phyloP scores from a whole-genome alignment of 2,329 filamentous ascomycete genomes.

The Ambrosiella beaveri region DNA sequence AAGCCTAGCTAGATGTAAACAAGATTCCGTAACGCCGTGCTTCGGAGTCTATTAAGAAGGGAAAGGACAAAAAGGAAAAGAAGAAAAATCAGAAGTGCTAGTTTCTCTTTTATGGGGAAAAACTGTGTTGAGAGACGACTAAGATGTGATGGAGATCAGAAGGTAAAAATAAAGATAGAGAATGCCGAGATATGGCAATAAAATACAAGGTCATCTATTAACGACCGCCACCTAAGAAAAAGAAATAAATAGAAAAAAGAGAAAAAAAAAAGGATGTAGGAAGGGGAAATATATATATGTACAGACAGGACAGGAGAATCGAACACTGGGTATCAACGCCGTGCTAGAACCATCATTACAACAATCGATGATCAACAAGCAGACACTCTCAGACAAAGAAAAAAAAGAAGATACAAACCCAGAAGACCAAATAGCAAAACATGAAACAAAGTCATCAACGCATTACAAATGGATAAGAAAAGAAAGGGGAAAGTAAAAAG shows the following conservation, averaged over 20 bases:
- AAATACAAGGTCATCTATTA: background rate
- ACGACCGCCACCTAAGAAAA: background rate
- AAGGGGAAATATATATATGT: constrained; percentile 2
- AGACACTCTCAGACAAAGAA: background rate
- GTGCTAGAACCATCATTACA: too few species aligned
- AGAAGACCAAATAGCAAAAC: background rate
- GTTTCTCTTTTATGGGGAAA: background rate
- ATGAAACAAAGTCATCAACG: background rate
- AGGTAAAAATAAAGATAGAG: background rate
- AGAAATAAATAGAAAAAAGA: background rate
- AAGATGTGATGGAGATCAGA: too few species aligned
- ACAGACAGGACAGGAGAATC: constrained; percentile 11
- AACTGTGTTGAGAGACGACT: background rate
- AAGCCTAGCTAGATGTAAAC: too few species aligned
- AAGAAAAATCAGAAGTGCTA: background rate
- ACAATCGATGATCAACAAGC: background rate
- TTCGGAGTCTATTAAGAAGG: background rate
- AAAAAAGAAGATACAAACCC: background rate
- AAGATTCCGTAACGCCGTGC: too few species aligned
- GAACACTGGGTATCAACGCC: constrained; percentile 2
- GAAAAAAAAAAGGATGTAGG: background rate
- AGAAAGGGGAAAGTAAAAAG: constrained; percentile 7
- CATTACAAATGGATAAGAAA: background rate
- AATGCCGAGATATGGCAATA: background rate
- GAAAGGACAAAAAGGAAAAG: background rate